These are phyloP conservation scores for Evansstolkia leycettana DNA, from an alignment of 495 filamentous ascomycete genomes.

Conservation along the genomic window DNA sequence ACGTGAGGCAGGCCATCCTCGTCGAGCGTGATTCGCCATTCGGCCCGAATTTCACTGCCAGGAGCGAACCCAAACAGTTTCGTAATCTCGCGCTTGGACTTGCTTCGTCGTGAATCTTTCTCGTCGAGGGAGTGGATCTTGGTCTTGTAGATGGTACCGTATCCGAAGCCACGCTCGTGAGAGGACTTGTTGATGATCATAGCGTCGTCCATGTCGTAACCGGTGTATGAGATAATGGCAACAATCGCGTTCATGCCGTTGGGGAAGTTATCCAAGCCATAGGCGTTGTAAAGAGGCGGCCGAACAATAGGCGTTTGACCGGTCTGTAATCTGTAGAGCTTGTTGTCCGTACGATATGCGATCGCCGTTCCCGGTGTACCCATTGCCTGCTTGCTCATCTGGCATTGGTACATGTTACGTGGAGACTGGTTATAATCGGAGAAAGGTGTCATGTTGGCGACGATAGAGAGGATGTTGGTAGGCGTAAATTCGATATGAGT, in stretches of 20 bases:
- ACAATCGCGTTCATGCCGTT: slow-evolving; percentile 96
- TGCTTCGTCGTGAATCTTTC: slow-evolving; percentile 43
- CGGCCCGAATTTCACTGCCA: slow-evolving; percentile 48
- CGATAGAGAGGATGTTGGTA: slow-evolving; percentile 92
- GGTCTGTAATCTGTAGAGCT: slow-evolving; percentile 86
- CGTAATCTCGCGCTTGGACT: slow-evolving; percentile 41
- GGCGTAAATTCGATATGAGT: slow-evolving; percentile 92
- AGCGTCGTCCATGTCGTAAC: slow-evolving; percentile 99
- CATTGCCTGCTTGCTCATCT: slow-evolving; percentile 99
- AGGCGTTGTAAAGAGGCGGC: slow-evolving; percentile 84
- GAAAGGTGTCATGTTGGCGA: slow-evolving; percentile 98
- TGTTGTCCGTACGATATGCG: slow-evolving; percentile 88
- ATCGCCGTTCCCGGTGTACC: slow-evolving; percentile 86
- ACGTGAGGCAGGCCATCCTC: slow-evolving; percentile 75
- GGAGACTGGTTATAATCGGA: slow-evolving; percentile 98
- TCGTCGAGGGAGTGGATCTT: slow-evolving; percentile 78
- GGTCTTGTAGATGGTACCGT: slow-evolving; percentile 96
- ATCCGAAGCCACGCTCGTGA: slow-evolving; percentile 91
- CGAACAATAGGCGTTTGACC: slow-evolving; percentile 93
- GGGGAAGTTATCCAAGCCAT: slow-evolving; percentile 95
- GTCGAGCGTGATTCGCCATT: slow-evolving; percentile 59
- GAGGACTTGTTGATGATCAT: slow-evolving; percentile 99
- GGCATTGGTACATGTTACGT: slow-evolving; percentile 99
- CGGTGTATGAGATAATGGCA: slow-evolving; percentile 96
- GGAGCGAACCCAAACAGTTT: slow-evolving; percentile 84